Evolutionary conservation across 2,329 filamentous ascomycete genomes (phyloP).

Genomic region (Emericellopsis atlantica): DNA sequence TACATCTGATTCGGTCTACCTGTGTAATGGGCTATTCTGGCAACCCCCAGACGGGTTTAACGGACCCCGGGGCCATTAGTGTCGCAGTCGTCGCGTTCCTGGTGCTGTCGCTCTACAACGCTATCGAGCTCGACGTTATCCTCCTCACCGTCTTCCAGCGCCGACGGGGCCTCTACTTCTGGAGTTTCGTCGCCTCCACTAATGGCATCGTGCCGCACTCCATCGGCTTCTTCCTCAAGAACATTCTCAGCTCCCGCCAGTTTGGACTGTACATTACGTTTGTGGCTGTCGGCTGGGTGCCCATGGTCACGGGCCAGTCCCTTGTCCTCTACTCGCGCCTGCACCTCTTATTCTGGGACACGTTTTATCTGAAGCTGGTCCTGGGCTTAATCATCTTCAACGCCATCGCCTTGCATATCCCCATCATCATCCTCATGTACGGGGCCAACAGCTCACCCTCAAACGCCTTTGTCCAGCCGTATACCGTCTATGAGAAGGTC

Average conservation of each 20-base stretch:
- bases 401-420: constrained; percentile 33
- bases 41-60: no score
- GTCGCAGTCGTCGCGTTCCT: constrained; percentile 19
- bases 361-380: constrained; percentile 29
- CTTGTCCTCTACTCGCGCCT: constrained; percentile 48
- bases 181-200: constrained; percentile 19
- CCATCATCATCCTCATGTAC: constrained; percentile 38
- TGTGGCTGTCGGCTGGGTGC: constrained; percentile 6
- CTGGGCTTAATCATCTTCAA: constrained; percentile 43
- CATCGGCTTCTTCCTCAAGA: constrained; percentile 29
- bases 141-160: constrained; percentile 18
- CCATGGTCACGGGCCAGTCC: constrained; percentile 45
- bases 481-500: constrained; percentile 29
- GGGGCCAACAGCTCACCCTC: constrained; percentile 24
- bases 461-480: constrained; percentile 8
- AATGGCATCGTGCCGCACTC: constrained; percentile 17
- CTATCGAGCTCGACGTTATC: constrained; percentile 17
- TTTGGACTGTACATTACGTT: neutral
- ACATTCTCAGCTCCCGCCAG: constrained; percentile 10
- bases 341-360: constrained; percentile 40
- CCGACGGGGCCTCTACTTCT: constrained; percentile 20
- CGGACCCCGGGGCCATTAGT: no score
- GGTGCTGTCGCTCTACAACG: constrained; percentile 16
- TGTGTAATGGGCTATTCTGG: no score
- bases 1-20: no score